These are phyloP conservation scores for Pyricularia pennisetigena DNA, from an alignment of 2,329 filamentous ascomycete species.

Conservation along the genomic window DNA sequence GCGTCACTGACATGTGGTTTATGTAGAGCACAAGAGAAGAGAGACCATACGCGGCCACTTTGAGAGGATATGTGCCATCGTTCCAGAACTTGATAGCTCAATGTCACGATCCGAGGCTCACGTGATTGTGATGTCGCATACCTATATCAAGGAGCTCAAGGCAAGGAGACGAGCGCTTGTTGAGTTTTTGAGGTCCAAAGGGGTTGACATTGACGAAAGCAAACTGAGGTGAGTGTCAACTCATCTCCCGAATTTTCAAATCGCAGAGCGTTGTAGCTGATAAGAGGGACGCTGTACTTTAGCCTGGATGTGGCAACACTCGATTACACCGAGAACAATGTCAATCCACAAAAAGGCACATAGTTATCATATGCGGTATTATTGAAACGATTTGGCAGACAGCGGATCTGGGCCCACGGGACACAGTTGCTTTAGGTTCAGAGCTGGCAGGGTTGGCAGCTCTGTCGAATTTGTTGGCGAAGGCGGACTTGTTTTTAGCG, in stretches of 20 bases:
- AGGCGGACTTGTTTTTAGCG: background rate
- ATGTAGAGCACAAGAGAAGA: slow-evolving; percentile 24
- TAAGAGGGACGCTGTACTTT: background rate
- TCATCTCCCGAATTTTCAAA: background rate
- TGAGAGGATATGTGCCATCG: slow-evolving; percentile 68
- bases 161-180: background rate
- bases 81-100: slow-evolving; percentile 58
- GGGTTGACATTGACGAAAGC: background rate
- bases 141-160: background rate
- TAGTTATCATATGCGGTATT: background rate
- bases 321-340: background rate
- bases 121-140: background rate
- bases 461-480: background rate
- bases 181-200: background rate
- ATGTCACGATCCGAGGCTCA: background rate
- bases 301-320: background rate
- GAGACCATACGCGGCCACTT: slow-evolving; percentile 72
- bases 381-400: background rate
- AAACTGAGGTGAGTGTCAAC: background rate
- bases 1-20: background rate
- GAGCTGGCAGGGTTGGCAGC: background rate
- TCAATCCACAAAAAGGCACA: background rate
- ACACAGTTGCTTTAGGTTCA: background rate
- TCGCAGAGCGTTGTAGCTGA: background rate
- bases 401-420: background rate